Evolutionary conservation across 2,329 filamentous ascomycete genomes (phyloP), one percentile per base, ranked within the genome.

Genomic region (Dactylella cylindrospora): DNA sequence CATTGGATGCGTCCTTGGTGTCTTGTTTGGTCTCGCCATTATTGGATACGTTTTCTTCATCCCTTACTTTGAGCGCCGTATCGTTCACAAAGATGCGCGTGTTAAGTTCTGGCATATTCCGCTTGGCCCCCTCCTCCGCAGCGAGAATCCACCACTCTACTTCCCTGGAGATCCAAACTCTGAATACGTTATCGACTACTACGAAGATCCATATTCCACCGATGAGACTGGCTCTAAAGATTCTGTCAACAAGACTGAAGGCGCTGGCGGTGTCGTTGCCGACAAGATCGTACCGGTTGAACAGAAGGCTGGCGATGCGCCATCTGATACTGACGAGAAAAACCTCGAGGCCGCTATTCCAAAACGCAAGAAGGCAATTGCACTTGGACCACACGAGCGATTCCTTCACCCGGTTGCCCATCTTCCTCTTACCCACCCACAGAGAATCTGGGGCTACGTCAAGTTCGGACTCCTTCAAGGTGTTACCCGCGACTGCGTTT

Each of bases 21-120:
- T 77, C 17, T 79, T 79, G 52, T 75, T 73, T 13, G 79, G 62
- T n/a, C 78, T 77, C 52, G 76, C 73, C 15, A 66, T 78, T 3
- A 67, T 84, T 9, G 71, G 80, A 59, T 70, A 69, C 51, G 51
- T 78, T 57, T 82, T 82, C 71, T 76, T 84, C 53, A 74, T 82
- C 12, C 81, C 81, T 1, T 84, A 78, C 74, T 69, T 84, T 54
- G 78, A 82, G 70, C 76, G 79, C 47, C 74, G 78, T 36, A 74
- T 86, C 66, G 72, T 84, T 70, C 72, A 77, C 70, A 76, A 84
- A 65, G 81, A 86, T 72, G 79, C 81, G 79, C 72, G 80, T 68
- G 72, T 86, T 61, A 77, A 77, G 64, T 71, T 75, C 70, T 83
- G 75, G 69, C 75, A 83, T 59, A 73, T 83, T 50, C 66, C 76